Evolutionary conservation across 2,329 filamentous ascomycete species (phyloP).

Genomic region (Macrophomina tecta): DNA sequence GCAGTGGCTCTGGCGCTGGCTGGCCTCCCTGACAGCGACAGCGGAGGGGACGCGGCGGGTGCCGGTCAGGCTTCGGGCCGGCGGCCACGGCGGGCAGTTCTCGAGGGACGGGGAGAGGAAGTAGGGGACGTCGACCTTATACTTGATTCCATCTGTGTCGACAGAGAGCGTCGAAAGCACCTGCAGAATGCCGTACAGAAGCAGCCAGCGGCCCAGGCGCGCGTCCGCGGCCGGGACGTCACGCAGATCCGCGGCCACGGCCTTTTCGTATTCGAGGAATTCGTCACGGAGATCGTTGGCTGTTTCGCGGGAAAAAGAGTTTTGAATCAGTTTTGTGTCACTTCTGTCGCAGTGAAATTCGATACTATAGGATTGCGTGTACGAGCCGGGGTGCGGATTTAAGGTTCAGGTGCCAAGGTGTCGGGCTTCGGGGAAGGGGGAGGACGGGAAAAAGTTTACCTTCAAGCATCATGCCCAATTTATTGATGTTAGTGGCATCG

Average conservation of each 20-base stretch:
- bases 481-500: conserved; percentile 49
- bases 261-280: conserved; percentile 50
- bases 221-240: conserved; percentile 49
- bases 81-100: conserved; percentile 46
- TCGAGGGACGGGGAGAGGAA: conserved; percentile 49
- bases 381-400: neutral
- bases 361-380: neutral
- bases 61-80: conserved; percentile 2
- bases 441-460: conserved; percentile 35
- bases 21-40: conserved; percentile 36
- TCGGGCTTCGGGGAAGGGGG: neutral
- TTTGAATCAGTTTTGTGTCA: neutral
- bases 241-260: conserved; percentile 37
- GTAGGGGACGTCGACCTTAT: conserved; percentile 44
- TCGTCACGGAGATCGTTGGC: conserved; percentile 48
- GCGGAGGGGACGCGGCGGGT: conserved; percentile 31
- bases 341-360: neutral
- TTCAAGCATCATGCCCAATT: conserved; percentile 43
- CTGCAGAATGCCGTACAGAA: conserved; percentile 51
- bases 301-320: conserved; percentile 23
- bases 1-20: conserved; percentile 43
- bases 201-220: conserved; percentile 52
- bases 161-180: conserved; percentile 50
- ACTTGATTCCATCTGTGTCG: conserved; percentile 46
- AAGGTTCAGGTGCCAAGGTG: conserved; percentile 6